These are phyloP conservation scores for Sphaerostilbella broomeana DNA, from an alignment of 2,329 filamentous ascomycete species.

Conservation along the genomic window DNA sequence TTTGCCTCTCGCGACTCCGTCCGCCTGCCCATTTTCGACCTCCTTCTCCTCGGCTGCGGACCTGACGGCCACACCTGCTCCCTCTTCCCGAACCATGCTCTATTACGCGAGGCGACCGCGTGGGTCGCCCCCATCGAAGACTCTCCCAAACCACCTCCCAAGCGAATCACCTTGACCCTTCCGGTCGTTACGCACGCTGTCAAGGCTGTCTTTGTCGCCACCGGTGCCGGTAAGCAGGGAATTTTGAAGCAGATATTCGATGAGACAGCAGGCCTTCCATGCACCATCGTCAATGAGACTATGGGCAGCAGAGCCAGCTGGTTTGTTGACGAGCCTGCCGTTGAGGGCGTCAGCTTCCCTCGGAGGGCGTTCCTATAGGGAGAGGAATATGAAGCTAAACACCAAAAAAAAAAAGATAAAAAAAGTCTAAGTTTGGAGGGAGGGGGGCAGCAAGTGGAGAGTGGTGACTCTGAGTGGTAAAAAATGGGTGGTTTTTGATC, in stretches of 20 bases:
- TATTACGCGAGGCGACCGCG: slow-evolving; percentile 78
- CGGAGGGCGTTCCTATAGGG: slow-evolving; percentile 56
- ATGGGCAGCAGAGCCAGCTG: slow-evolving; percentile 84
- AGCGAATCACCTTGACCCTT: slow-evolving; percentile 84
- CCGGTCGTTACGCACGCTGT: slow-evolving; percentile 84
- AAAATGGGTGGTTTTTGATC: no score
- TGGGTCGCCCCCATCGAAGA: slow-evolving; percentile 92
- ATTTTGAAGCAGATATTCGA: slow-evolving; percentile 90
- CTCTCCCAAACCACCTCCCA: slow-evolving; percentile 88
- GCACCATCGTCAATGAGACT: slow-evolving; percentile 77
- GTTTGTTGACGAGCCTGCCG: slow-evolving; percentile 85
- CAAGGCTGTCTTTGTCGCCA: slow-evolving; percentile 86
- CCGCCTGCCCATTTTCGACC: slow-evolving; percentile 89
- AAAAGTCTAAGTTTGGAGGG: background rate
- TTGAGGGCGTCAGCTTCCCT: slow-evolving; percentile 79
- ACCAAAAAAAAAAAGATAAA: background rate
- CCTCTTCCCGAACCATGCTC: slow-evolving; percentile 82
- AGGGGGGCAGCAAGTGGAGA: no score
- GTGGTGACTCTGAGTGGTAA: no score
- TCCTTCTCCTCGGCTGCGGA: slow-evolving; percentile 86
- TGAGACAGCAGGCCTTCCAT: slow-evolving; percentile 71
- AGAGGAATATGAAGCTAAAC: background rate
- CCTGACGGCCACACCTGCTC: slow-evolving; percentile 97
- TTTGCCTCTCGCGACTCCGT: slow-evolving; percentile 93
- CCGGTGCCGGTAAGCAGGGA: slow-evolving; percentile 81